Base-by-base conservation (phyloP, 1,284 basidiomycete genomes). In the Bjerkandera adusta region DNA sequence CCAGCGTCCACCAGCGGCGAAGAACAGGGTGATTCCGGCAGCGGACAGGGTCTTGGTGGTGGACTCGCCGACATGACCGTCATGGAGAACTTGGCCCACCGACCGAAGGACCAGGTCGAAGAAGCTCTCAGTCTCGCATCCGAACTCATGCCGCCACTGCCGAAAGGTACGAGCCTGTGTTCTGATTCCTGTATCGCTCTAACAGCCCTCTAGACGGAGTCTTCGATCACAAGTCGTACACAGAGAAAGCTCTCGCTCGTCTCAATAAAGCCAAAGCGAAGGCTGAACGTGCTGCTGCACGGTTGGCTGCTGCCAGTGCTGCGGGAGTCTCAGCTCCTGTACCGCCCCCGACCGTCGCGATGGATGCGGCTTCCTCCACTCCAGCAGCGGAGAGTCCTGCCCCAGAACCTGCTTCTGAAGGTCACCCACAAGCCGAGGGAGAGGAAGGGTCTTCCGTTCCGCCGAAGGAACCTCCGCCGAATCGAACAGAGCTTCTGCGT, bases 21-120 rank as follows among this genome's bases (percentile, higher is more conserved):
- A 35, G 86, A 87, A 57, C 81, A 88, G 60, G 86, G 86, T 13
- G 76, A 73, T 49, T 77, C 79, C 1, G 67, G 60, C 4, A 70
- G 69, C 18, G 81, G 83, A 1, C 89, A 92, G 63, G 89, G 89
- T 7, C 68, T 92, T 1, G 89, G 88, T 22, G 89, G 89, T 27
- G 89, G 91, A 18, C 67, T 94, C 5, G 89, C 90, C 3, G 95
- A 98, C 64, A 95, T 98, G 91, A 89, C 92, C 5, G 91, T 99
- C 27, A 91, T 98, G 81, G 92, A 98, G 69, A 98, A 96, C 64
- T 72, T 99, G 27, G 93, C 94, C 0, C 93, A 97, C 65, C 79
- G 94, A 30, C 91, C 96, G 8, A 98, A 98, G 69, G 96, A 98
- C 56, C 94, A 97, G 64, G 81, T 97, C 5, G 93, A 97, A 67